Evolutionary conservation across 257 asterid species (phyloP).

Genomic region (Jasminum sambac): DNA sequence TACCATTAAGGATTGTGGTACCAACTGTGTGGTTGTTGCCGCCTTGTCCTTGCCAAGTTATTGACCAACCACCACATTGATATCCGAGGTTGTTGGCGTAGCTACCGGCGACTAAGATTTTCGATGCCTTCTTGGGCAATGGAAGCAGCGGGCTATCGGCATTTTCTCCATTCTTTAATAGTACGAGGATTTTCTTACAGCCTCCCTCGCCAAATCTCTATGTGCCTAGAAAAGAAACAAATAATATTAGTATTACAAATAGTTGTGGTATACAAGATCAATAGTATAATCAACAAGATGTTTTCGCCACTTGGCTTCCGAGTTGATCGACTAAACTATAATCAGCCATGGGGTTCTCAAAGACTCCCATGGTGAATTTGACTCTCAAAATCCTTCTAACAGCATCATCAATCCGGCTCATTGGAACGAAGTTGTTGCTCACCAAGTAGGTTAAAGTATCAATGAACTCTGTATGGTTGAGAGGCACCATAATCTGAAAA

Average conservation of each 20-base stretch:
- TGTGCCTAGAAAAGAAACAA: constrained; percentile 32
- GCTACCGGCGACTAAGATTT: constrained; percentile 49
- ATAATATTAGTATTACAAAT: background rate
- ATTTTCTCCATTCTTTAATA: constrained; percentile 45
- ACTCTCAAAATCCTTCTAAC: constrained; percentile 62
- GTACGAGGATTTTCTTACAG: constrained; percentile 59
- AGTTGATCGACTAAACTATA: constrained; percentile 34
- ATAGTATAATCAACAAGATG: background rate
- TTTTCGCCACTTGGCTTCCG: constrained; percentile 44
- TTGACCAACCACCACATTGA: constrained; percentile 66
- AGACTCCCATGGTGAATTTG: constrained; percentile 55
- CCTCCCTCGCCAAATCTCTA: constrained; percentile 56
- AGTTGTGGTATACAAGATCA: background rate
- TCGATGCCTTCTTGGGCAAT: constrained; percentile 42
- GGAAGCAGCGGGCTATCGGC: constrained; percentile 42
- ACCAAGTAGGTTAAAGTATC: constrained; percentile 35
- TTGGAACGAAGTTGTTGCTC: constrained; percentile 42
- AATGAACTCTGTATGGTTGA: constrained; percentile 35
- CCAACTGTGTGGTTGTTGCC: constrained; percentile 47
- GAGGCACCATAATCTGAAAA: constrained; percentile 53
- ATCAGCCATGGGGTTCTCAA: constrained; percentile 63
- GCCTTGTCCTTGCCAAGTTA: constrained; percentile 50
- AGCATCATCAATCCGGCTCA: constrained; percentile 64
- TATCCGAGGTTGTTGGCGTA: constrained; percentile 53
- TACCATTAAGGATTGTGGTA: constrained; percentile 47